Base-by-base conservation (phyloP, 2,329 filamentous ascomycete species). In the Amesomyces nigricolor region DNA sequence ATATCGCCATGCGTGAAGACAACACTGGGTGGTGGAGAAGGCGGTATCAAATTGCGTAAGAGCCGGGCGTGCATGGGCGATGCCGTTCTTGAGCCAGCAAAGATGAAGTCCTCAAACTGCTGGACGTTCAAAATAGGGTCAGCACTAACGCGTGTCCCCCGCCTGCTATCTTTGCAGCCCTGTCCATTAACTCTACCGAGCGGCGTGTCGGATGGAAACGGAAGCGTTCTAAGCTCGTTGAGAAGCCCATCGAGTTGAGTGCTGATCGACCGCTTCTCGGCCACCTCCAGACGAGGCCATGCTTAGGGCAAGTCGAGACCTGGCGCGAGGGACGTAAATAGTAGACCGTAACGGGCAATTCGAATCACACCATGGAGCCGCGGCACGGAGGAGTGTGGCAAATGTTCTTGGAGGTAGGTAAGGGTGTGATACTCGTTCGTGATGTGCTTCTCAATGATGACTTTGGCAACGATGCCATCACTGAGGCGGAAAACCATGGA, bases 91-190 rank as follows among this genome's bases (percentile, higher is more conserved):
- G 51, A 53, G 16, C 51, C 44, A 43, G 44, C 5, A 9, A 53
- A 53, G 42, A 52, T 52, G 42, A 52, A 52, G 38, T 52, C 49
- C 17, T 52, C 32, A 19, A 52, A 52, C 13, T 52, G 17, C 5
- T 7, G 42, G 47, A 39, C 38, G 17, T 50, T 26, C 9, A 50
- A 5, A n/a, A 52, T 39, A n/a, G 51, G 51, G 35, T 47, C 13
- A 11, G 44, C 13, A 45, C 42, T 52, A 14, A 52, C 17, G 40
- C 49, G 49, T 26, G 45, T 19, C 30, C 10, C 49, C 10, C 30
- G 40, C 38, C 49, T 51, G 22, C 39, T 32, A 45, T 51, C 49
- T 53, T 47, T 47, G 51, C 51, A 53, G 14, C 43, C 43, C 19
- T 47, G 19, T 19, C 44, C 51, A 2, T 13, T n/a, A 30, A 53